Base-by-base conservation (phyloP, 2,329 filamentous ascomycete genomes). In the Trichophyton benhamiae region DNA sequence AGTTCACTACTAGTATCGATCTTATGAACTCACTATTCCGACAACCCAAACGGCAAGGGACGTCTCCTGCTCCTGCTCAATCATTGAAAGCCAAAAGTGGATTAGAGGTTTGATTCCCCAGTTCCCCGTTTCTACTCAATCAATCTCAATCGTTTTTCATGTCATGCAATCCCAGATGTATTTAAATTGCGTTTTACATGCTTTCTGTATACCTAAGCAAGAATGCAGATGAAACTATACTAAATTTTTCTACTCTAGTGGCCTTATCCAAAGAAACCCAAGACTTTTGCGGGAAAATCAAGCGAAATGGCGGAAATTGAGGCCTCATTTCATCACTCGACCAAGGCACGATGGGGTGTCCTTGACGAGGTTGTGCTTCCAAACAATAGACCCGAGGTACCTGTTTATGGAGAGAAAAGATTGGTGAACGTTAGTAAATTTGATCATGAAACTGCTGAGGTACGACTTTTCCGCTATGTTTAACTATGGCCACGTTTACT, bases 21-120 rank as follows among this genome's bases (percentile, higher is more conserved):
- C 79, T 96, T 72, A 96, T 96, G 90, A 92, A 95, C 72, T 95
- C 90, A 57, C 79, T 96, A 61, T 96, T 95, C 75, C 87, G 88
- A 72, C 83, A 87, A 74, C 81, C 85, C 65, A 70, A 70, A 63
- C 72, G 75, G 68, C 70, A 75, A 64, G 84, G 83, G 77, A 80
- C 79, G 60, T 80, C 80, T 65, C 75, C 77, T 60, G 78, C 82
- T 68, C 82, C 80, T 68, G 72, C 80, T 60, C 80, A 81, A 69
- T 78, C 78, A 66, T 77, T 79, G 68, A 84, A 84, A 67, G 76
- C 75, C 68, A 79, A 79, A 76, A 87, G 88, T 71, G 87, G 88
- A 71, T 88, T 92, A 75, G 87, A 97, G 91, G 94, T 97, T 85
- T 87, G 92, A 92, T 75, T 78, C 72, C 73, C 67, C 68, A 33